Evolutionary conservation across 805 yeast species (phyloP).

Genomic region (Ogataea haglerorum): DNA sequence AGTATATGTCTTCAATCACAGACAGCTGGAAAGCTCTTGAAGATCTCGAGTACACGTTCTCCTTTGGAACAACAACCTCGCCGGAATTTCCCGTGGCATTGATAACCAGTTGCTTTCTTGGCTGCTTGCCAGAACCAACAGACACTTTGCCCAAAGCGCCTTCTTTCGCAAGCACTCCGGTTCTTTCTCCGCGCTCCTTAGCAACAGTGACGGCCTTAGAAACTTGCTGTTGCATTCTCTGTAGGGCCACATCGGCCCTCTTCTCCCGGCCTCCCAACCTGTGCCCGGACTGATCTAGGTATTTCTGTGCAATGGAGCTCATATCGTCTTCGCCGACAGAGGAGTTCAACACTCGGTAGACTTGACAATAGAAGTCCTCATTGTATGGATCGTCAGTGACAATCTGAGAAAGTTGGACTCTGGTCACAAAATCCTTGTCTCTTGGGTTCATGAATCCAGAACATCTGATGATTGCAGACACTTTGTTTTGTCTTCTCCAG

Average conservation of each 20-base stretch:
- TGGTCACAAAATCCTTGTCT: constrained; percentile 92
- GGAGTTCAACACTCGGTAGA: constrained; percentile 69
- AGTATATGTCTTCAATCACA: constrained; percentile 74
- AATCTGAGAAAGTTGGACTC: constrained; percentile 91
- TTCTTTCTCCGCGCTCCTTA: constrained; percentile 69
- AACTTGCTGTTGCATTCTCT: constrained; percentile 97
- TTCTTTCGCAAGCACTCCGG: constrained; percentile 58
- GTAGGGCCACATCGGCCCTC: constrained; percentile 86
- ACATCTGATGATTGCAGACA: constrained; percentile 69
- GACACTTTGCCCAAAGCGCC: constrained; percentile 91
- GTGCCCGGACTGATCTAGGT: constrained; percentile 87
- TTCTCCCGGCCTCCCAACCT: constrained; percentile 81
- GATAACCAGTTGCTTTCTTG: constrained; percentile 78
- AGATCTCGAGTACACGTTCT: constrained; percentile 32
- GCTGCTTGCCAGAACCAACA: constrained; percentile 74
- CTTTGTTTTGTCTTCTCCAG: constrained; percentile 69
- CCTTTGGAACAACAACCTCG: constrained; percentile 30
- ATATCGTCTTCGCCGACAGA: constrained; percentile 56
- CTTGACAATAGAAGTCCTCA: constrained; percentile 96
- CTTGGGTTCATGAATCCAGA: constrained; percentile 96
- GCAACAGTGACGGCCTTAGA: constrained; percentile 95
- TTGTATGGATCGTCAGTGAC: constrained; percentile 96
- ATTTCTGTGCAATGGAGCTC: constrained; percentile 88
- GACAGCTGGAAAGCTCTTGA: constrained; percentile 55
- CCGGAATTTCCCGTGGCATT: constrained; percentile 25